Conservation (phyloP, 257 asterid genomes). For the Gynochthodes officinalis region DNA sequence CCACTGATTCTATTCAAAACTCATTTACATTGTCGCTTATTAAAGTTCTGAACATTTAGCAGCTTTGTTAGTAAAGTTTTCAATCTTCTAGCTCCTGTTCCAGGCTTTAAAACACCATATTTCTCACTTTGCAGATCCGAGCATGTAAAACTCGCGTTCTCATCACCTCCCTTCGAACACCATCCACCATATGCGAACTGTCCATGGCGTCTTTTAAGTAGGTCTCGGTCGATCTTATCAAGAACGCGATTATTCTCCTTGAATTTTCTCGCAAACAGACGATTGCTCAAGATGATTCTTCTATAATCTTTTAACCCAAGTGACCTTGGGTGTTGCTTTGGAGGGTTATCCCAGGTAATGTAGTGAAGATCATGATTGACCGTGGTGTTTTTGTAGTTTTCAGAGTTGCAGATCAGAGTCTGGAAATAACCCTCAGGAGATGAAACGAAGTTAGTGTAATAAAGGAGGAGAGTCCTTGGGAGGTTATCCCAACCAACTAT, state of each 20-base stretch:
- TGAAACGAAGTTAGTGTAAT: constrained; percentile 84
- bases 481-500: constrained; percentile 78
- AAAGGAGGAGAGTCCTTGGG: constrained; percentile 80
- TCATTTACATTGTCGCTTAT: constrained; percentile 51
- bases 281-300: constrained; percentile 58
- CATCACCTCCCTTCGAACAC: constrained; percentile 38
- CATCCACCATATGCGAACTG: constrained; percentile 73
- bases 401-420: constrained; percentile 70
- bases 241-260: constrained; percentile 64
- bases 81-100: constrained; percentile 71
- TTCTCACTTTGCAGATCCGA: constrained; percentile 47
- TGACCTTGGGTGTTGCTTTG: constrained; percentile 74
- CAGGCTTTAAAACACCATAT: constrained; percentile 64
- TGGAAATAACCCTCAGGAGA: constrained; percentile 89
- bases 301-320: constrained; percentile 72
- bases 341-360: constrained; percentile 85
- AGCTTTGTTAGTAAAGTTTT: constrained; percentile 44
- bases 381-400: constrained; percentile 55
- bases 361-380: constrained; percentile 81
- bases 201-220: constrained; percentile 45
- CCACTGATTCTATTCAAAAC: too few relatives aligned
- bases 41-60: constrained; percentile 32
- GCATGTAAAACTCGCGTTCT: constrained; percentile 22
- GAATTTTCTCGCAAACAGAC: constrained; percentile 84
- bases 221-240: constrained; percentile 64